Evolutionary conservation across 352 stramenopile species (phyloP).

Genomic region (Phytophthora capsici): DNA sequence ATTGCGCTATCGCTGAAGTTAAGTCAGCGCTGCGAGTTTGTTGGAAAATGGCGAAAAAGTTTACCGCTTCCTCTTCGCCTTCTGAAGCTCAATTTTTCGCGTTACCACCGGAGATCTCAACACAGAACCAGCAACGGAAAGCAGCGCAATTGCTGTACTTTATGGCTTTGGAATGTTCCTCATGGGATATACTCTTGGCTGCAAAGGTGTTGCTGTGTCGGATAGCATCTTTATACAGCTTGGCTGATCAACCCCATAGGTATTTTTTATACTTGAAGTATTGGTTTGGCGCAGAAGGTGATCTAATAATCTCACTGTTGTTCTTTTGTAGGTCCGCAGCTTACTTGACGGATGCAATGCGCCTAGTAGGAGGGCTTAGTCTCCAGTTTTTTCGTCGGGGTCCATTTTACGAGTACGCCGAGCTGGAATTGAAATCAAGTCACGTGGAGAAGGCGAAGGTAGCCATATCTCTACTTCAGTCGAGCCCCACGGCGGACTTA

Average conservation of each 20-base stretch:
- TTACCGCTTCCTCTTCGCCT: slow-evolving; percentile 16
- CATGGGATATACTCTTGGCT: slow-evolving; percentile 69
- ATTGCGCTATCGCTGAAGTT: slow-evolving; percentile 54
- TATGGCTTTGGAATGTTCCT: slow-evolving; percentile 70
- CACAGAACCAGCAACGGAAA: slow-evolving; percentile 17
- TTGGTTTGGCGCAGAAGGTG: background rate
- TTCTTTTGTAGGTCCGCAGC: slow-evolving; percentile 40
- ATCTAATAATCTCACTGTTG: background rate
- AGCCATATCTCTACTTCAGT: slow-evolving; percentile 50
- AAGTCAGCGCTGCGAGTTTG: slow-evolving; percentile 72
- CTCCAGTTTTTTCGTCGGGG: slow-evolving; percentile 56
- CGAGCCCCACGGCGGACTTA: background rate
- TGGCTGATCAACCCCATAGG: slow-evolving; percentile 58
- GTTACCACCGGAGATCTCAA: slow-evolving; percentile 49
- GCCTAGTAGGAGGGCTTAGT: slow-evolving; percentile 68
- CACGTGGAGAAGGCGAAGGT: slow-evolving; percentile 54
- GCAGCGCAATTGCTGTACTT: slow-evolving; percentile 55
- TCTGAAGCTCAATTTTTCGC: slow-evolving; percentile 36
- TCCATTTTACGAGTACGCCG: slow-evolving; percentile 71
- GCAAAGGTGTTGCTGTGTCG: slow-evolving; percentile 66
- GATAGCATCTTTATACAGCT: slow-evolving; percentile 63
- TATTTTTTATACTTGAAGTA: slow-evolving; percentile 34
- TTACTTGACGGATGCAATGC: slow-evolving; percentile 75
- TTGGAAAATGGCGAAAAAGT: slow-evolving; percentile 70
- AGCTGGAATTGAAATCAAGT: slow-evolving; percentile 61